Evolutionary conservation across 257 asterid genomes (phyloP).

Genomic region (Rehmannia glutinosa): DNA sequence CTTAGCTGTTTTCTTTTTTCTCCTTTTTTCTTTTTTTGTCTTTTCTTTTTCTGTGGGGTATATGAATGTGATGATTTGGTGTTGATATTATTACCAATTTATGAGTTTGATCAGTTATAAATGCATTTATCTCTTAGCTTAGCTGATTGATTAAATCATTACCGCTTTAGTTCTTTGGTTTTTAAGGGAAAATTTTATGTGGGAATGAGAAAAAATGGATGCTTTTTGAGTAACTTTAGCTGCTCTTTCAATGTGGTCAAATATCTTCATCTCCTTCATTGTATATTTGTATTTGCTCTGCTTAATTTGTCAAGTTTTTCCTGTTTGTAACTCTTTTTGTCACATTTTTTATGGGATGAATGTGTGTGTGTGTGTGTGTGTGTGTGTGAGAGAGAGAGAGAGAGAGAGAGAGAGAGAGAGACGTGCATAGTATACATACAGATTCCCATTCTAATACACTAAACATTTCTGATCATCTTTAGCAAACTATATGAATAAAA

Average conservation of each 20-base stretch:
- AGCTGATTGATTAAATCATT: conserved; percentile 4
- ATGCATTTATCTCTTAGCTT: conserved; percentile 5
- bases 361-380: not conserved
- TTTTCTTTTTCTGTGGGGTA: not conserved
- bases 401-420: conserved; percentile 8
- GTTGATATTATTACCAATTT: conserved; percentile 12
- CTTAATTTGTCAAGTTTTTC: not conserved
- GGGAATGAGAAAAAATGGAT: not conserved
- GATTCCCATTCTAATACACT: not conserved
- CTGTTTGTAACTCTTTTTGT: no score
- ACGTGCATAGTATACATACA: not conserved
- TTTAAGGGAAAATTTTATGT: not conserved
- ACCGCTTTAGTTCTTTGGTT: not conserved
- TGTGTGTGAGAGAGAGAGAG: conserved; percentile 18
- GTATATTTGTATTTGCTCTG: not conserved
- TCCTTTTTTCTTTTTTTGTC: not conserved
- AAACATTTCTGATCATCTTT: not conserved
- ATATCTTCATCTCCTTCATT: conserved; percentile 11
- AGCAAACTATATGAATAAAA: no score
- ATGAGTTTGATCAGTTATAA: not conserved
- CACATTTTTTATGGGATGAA: no score
- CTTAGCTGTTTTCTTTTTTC: not conserved
- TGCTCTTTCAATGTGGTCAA: not conserved
- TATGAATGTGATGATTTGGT: conserved; percentile 14
- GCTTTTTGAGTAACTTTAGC: not conserved